Base-by-base conservation (phyloP, 345 rosid species). In the Citrus inodora region DNA sequence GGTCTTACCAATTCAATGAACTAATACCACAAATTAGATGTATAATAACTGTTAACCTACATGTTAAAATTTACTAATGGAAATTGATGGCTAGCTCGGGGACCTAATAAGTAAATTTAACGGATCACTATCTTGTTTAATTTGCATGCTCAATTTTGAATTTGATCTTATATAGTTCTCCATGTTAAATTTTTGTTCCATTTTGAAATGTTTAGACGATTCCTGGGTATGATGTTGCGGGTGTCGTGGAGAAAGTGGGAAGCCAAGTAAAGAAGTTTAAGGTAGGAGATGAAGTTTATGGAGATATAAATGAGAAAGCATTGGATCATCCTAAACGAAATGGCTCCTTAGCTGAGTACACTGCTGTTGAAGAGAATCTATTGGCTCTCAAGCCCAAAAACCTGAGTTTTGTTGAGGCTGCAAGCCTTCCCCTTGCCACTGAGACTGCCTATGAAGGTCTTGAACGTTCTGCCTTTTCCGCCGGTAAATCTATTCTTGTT, bases 221-320 rank as follows among this genome's bases (percentile, higher is more conserved):
- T 80, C 99, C 98, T 73, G 98, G 99, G 55, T 95, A 93, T 59
- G 97, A 95, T 75, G 97, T 95, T 27, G 89, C 96, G 9, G 99
- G 99, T 27, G 88, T 95, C 66, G 98, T 95, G 81, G 94, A 90
- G 40, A 92, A 91, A 65, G 88, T 90, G 21, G 98, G 98, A 10
- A 87, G 87, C 81, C 80, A 84, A 76, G 98, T 95, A 40, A 91
- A 90, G 80, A 92, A 83, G n/a, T 84, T 93, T 9, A 95, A 92
- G 80, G 93, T 80, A 75, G 97, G 97, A 16, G 96, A 93, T 73
- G 97, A 91, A 86, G 97, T 93, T 2, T 95, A 95, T 70, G 99
- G 92, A 67, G 27, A 95, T 82, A 86, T 95, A 74, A 91, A 88
- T 70, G 97, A 93, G 92, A 95, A 92, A 84, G 94, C 98, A 63